Evolutionary conservation across 2,329 filamentous ascomycete genomes (phyloP), one percentile per base, ranked within the genome.

Genomic region (Talaromyces sp.): DNA sequence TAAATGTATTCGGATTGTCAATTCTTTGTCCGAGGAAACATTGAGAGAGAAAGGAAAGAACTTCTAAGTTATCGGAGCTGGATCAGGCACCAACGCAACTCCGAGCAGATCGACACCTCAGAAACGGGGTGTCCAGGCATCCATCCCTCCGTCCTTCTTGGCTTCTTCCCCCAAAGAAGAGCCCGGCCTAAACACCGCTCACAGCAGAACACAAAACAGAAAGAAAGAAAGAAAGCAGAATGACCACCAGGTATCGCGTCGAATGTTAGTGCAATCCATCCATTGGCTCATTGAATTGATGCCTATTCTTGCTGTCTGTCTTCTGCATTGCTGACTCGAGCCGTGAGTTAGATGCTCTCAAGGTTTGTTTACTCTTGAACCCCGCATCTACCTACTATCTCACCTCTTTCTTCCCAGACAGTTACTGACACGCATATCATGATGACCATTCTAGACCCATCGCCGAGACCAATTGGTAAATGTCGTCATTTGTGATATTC

Each of bases 401-500:
- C n/a, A n/a, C n/a, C n/a, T n/a, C n/a, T n/a, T n/a, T n/a, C n/a
- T n/a, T n/a, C n/a, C n/a, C n/a, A n/a, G n/a, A n/a, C n/a, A n/a
- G n/a, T n/a, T 39, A 21, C 45, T 39, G 13, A 52, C 19, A 25
- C 28, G 15, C 11, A 51, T 25, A 15, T 53, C 21, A 19, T 25
- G 37, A 45, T 57, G 28, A 58, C 53, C 62, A 48, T 78, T 84
- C 68, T 85, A 96, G 82, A 93, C 91, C 54, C 92, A 97, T 77
- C 84, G 92, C 57, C 82, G 92, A 70, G 92, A 97, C 72, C 92
- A 97, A 73, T 85, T 97, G 81, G 89, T 88, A 78, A 40, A 37
- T 33, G 9, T 21, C 19, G 33, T 52, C 48, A 19, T 52, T 22
- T 28, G 17, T 22, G 15, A 25, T n/a, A 10, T 28, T 8, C 2